A percentile compares a stretch with the other conserved stretches of the same genome.
phyloP scores from a whole-genome alignment of 78 protist genomes.

The Pigoraptor vietnamica region DNA sequence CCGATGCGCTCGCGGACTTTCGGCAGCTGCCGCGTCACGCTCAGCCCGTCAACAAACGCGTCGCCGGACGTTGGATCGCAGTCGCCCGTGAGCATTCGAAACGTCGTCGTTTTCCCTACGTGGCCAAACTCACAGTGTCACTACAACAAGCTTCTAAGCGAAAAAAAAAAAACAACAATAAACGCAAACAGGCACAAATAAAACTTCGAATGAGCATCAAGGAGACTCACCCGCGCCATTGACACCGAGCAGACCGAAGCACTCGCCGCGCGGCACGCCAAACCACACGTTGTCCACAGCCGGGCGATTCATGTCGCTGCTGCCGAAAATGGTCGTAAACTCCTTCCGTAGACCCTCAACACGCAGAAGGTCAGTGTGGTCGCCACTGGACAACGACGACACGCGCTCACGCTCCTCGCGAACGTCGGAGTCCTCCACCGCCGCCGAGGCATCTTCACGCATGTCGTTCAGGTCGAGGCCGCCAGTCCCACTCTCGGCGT shows the following conservation, averaged over 20 bases:
- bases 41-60: constrained; percentile 7
- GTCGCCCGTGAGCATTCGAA: constrained; percentile 43
- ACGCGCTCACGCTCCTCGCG: neutral
- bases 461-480: neutral
- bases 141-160: constrained; percentile 38
- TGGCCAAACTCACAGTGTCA: no score
- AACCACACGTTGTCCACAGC: neutral
- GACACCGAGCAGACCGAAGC: constrained; percentile 4
- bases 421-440: neutral
- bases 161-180: neutral
- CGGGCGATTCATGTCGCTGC: neutral
- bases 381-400: no score
- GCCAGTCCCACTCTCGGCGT: neutral
- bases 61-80: neutral
- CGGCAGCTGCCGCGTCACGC: neutral
- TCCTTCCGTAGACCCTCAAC: neutral
- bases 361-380: neutral
- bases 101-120: constrained; percentile 81
- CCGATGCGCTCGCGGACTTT: constrained; percentile 49
- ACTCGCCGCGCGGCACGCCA: neutral
- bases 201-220: neutral
- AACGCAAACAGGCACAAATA: neutral
- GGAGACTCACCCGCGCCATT: neutral
- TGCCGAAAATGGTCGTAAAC: neutral
- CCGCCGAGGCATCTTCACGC: neutral